Conservation (phyloP, 1,284 basidiomycete genomes). For the Ceratobasidium sp. region DNA sequence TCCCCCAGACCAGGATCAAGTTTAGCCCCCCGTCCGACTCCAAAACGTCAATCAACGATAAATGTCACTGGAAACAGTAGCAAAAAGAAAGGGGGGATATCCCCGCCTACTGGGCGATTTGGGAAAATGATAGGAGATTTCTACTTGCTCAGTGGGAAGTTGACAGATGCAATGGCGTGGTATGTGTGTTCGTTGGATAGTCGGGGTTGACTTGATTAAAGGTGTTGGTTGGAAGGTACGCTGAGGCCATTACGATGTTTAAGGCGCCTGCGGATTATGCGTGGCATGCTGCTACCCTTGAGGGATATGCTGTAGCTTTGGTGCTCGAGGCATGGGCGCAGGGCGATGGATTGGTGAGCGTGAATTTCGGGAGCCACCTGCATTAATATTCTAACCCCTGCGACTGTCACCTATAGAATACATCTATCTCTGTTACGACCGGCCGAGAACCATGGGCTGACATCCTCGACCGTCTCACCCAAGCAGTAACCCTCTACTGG, state of each 20-base stretch:
- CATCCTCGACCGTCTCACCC: constrained; percentile 74
- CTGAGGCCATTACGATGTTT: constrained; percentile 81
- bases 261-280: constrained; percentile 79
- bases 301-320: constrained; percentile 82
- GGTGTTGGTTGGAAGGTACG: constrained; percentile 69
- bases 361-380: neutral
- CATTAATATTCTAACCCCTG: constrained; percentile 49
- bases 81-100: constrained; percentile 44
- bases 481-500: constrained; percentile 74
- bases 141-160: constrained; percentile 85
- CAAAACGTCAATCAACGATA: constrained; percentile 40
- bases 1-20: neutral
- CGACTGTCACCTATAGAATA: constrained; percentile 54
- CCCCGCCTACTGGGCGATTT: constrained; percentile 82
- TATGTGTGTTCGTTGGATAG: constrained; percentile 57
- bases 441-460: constrained; percentile 77
- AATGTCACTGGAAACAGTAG: neutral
- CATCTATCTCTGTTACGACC: constrained; percentile 59
- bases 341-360: constrained; percentile 76
- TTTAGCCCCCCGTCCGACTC: constrained; percentile 27
- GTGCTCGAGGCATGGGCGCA: constrained; percentile 88
- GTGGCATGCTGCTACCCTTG: constrained; percentile 90
- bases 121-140: constrained; percentile 92
- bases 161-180: constrained; percentile 84
- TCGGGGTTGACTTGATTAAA: constrained; percentile 38